phyloP scores from a whole-genome alignment of 2,329 filamentous ascomycete species.

The Trichoderma endophyticum region DNA sequence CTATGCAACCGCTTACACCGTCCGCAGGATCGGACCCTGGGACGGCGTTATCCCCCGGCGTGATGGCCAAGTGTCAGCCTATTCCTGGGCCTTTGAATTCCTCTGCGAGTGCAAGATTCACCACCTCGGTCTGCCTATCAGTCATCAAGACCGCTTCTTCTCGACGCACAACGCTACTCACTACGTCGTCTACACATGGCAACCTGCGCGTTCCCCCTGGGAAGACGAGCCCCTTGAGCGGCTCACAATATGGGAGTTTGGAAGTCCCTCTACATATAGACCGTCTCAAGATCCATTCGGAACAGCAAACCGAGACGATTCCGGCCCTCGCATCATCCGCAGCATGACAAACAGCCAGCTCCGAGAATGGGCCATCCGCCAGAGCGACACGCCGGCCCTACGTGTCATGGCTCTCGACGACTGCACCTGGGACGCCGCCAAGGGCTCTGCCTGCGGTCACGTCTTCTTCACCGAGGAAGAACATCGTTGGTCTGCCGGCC shows the following conservation, averaged over 20 bases:
- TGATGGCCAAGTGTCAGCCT: background rate
- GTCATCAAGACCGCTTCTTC: conserved; percentile 58
- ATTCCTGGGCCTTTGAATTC: conserved; percentile 43
- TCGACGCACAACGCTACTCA: conserved; percentile 57
- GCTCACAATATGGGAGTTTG: conserved; percentile 59
- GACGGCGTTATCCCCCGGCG: background rate
- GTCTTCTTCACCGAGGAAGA: conserved; percentile 57
- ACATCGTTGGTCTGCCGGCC: conserved; percentile 47
- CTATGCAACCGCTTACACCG: conserved; percentile 58
- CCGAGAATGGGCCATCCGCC: conserved; percentile 50
- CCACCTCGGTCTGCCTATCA: conserved; percentile 53
- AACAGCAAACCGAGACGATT: conserved; percentile 31
- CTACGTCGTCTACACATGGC: conserved; percentile 62
- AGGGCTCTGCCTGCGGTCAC: conserved; percentile 30
- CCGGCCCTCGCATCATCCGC: conserved; percentile 45
- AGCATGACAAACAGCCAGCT: conserved; percentile 51
- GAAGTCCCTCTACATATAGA: conserved; percentile 44
- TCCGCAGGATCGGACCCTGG: conserved; percentile 27
- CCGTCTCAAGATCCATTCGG: conserved; percentile 50
- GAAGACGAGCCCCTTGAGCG: conserved; percentile 57
- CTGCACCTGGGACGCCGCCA: conserved; percentile 34
- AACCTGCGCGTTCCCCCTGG: conserved; percentile 54
- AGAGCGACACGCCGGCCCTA: conserved; percentile 49
- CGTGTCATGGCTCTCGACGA: conserved; percentile 50
- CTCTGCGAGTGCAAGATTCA: conserved; percentile 61